Evolutionary conservation across 2,329 filamentous ascomycete genomes (phyloP).

Genomic region (Aureobasidium sp.): DNA sequence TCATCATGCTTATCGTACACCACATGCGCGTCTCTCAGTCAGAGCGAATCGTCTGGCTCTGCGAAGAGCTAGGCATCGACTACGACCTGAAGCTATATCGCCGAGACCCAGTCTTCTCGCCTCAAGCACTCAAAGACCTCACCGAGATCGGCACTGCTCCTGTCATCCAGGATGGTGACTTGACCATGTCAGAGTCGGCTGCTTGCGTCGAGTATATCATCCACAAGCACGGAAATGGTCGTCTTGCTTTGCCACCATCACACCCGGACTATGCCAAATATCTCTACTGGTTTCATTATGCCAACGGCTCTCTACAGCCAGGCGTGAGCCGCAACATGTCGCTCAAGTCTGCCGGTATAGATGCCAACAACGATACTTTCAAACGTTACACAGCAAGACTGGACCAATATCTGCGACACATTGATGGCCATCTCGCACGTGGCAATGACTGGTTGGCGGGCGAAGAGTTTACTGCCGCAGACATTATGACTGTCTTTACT

Average conservation of each 20-base stretch:
- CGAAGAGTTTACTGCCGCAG: slow-evolving; percentile 54
- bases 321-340: slow-evolving; percentile 20
- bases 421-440: slow-evolving; percentile 43
- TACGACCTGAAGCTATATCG: slow-evolving; percentile 45
- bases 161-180: slow-evolving; percentile 47
- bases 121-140: slow-evolving; percentile 24
- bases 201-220: slow-evolving; percentile 57
- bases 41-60: slow-evolving; percentile 56
- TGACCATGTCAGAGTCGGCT: slow-evolving; percentile 52
- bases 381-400: slow-evolving; percentile 30
- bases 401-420: slow-evolving; percentile 31
- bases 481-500: slow-evolving; percentile 55
- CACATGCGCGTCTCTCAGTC: slow-evolving; percentile 46
- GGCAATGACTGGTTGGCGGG: slow-evolving; percentile 50
- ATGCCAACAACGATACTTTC: slow-evolving; percentile 25
- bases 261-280: slow-evolving; percentile 50
- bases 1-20: slow-evolving; percentile 32
- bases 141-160: slow-evolving; percentile 49
- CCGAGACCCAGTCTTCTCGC: slow-evolving; percentile 35
- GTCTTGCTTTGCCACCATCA: slow-evolving; percentile 38
- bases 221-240: slow-evolving; percentile 43
- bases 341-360: slow-evolving; percentile 19
- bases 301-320: slow-evolving; percentile 35
- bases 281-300: slow-evolving; percentile 57
- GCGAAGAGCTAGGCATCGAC: slow-evolving; percentile 52